Conservation (phyloP, 768 basidiomycete genomes). For the Lentinula detonsa region DNA sequence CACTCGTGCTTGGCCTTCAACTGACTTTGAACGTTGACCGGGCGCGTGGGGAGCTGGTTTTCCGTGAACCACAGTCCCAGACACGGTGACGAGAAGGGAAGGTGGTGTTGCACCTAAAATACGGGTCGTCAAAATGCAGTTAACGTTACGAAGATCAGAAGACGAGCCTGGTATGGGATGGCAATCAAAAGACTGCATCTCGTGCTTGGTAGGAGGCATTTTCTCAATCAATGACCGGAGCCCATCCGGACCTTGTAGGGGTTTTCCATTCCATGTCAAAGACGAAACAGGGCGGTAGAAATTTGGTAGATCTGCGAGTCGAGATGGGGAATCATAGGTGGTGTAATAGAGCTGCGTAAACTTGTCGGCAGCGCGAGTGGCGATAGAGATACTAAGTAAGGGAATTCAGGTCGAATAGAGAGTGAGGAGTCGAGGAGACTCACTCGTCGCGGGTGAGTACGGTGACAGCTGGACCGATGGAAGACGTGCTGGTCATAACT, state of each 20-base stretch:
- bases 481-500: slow-evolving; percentile 15
- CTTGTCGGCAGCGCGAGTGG: slow-evolving; percentile 75
- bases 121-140: slow-evolving; percentile 1
- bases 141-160: not conserved
- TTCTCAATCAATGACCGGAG: slow-evolving; percentile 58
- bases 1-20: slow-evolving; percentile 77
- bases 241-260: slow-evolving; percentile 67
- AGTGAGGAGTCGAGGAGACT: slow-evolving; percentile 21
- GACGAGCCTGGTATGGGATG: slow-evolving; percentile 77
- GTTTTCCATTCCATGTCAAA: slow-evolving; percentile 82
- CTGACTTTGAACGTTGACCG: slow-evolving; percentile 28
- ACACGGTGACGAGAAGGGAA: slow-evolving; percentile 71
- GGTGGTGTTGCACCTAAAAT: slow-evolving; percentile 67
- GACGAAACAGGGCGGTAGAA: slow-evolving; percentile 77
- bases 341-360: slow-evolving; percentile 81
- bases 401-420: slow-evolving; percentile 11
- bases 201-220: slow-evolving; percentile 79
- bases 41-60: slow-evolving; percentile 57
- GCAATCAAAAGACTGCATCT: slow-evolving; percentile 84
- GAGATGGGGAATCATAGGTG: slow-evolving; percentile 76
- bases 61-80: slow-evolving; percentile 71
- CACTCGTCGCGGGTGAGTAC: slow-evolving; percentile 54
- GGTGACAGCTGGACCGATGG: slow-evolving; percentile 10
- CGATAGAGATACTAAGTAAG: slow-evolving; percentile 74
- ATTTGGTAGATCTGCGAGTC: slow-evolving; percentile 69